Percentiles rank a stretch among this genome's conserved stretches.
Conservation (phyloP, 1,284 basidiomycete genomes). For the Rhodotorula glutinis region DNA sequence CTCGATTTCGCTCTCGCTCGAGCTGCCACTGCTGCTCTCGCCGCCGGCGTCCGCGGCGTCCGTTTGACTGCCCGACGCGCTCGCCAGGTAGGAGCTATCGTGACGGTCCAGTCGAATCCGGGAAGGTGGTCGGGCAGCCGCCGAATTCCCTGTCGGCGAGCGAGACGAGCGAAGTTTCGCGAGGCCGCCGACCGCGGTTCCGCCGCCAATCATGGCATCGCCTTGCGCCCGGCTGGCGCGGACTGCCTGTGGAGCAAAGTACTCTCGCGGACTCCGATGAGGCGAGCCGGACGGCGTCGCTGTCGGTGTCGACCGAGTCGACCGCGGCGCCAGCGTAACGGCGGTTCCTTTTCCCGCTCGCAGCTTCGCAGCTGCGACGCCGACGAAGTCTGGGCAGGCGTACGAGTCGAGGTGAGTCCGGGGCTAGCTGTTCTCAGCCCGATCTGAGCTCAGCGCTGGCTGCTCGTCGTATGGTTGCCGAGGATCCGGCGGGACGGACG, state of each 20-base stretch:
- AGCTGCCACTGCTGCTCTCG: slow-evolving; percentile 13
- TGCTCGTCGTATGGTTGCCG: too few species aligned
- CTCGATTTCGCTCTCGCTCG: slow-evolving; percentile 15
- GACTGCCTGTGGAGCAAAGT: not conserved
- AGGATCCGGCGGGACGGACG: too few species aligned
- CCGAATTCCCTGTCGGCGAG: not conserved
- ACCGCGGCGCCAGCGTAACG: not conserved
- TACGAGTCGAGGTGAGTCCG: too few species aligned
- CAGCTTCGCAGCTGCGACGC: too few species aligned
- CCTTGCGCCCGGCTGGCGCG: not conserved
- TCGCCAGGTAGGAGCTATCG: slow-evolving; percentile 32
- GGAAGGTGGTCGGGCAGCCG: not conserved
- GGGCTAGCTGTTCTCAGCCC: too few species aligned
- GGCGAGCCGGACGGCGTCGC: slow-evolving; percentile 7
- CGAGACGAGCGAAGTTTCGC: not conserved
- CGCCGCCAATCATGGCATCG: not conserved
- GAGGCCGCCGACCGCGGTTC: not conserved
- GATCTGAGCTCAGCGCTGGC: too few species aligned
- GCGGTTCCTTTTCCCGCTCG: not conserved
- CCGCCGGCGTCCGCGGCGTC: slow-evolving; percentile 19
- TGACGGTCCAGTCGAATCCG: not conserved
- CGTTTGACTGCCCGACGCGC: slow-evolving; percentile 27
- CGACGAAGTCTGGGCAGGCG: too few species aligned
- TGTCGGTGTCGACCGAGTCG: slow-evolving; percentile 3
- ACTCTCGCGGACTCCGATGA: not conserved